Evolutionary conservation across 192 early-diverging fungal genomes (phyloP).

Genomic region (Backusella mclennaniae): DNA sequence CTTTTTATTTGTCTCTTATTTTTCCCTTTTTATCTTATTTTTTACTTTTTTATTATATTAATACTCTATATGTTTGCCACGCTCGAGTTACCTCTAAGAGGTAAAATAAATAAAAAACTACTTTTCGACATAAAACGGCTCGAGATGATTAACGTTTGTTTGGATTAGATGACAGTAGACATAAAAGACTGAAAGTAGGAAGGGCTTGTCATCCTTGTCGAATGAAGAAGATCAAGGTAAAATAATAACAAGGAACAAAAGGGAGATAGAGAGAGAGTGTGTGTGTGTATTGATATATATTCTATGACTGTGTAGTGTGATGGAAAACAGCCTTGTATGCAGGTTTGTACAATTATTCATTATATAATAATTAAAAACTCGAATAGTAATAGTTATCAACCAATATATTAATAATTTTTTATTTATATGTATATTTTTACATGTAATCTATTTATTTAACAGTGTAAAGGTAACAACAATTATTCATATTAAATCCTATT

Average conservation of each 20-base stretch:
- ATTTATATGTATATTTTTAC: background rate
- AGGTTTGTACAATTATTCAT: slow-evolving; percentile 19
- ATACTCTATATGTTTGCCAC: slow-evolving; percentile 35
- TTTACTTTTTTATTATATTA: background rate
- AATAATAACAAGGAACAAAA: background rate
- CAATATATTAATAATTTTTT: background rate
- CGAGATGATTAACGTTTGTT: background rate
- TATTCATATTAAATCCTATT: background rate
- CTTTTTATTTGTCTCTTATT: background rate
- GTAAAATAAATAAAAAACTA: slow-evolving; percentile 4
- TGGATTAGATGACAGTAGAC: slow-evolving; percentile 29
- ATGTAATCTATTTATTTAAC: background rate
- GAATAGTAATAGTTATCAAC: slow-evolving; percentile 17
- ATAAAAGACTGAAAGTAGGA: slow-evolving; percentile 34
- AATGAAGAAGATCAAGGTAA: slow-evolving; percentile 40
- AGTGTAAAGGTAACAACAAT: slow-evolving; percentile 23
- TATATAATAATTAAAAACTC: slow-evolving; percentile 9
- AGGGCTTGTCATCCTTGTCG: slow-evolving; percentile 38
- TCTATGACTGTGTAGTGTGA: slow-evolving; percentile 26
- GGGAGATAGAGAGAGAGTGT: background rate
- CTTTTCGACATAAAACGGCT: background rate
- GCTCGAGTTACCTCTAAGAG: slow-evolving; percentile 34
- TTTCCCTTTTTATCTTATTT: background rate
- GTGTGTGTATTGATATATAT: background rate
- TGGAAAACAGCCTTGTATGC: slow-evolving; percentile 40